Evolutionary conservation across 768 basidiomycete species (phyloP), one percentile per base, ranked within the genome.

Genomic region (Auricularia auricula-judae): DNA sequence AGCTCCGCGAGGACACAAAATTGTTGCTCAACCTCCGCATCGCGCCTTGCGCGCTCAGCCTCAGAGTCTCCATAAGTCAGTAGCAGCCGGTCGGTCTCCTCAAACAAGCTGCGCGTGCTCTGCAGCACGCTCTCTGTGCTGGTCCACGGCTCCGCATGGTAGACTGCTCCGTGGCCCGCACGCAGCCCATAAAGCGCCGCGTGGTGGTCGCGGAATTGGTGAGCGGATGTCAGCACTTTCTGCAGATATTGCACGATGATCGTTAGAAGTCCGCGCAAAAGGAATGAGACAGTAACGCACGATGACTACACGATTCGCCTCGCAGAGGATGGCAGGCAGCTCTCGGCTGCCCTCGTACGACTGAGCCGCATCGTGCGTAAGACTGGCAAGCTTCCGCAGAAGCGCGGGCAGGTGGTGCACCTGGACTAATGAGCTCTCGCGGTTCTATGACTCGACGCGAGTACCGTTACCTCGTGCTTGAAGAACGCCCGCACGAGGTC

Each of bases 401-500:
- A 96, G 71, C 18, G 75, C 75, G 2, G 87, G 93, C 2, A 97
- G 76, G 61, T 92, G 83, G 4, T 74, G 76, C 2, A 87, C 80
- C 69, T 84, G 65, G 21, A 62, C 3, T 16, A 51, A 10, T 5
- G 14, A 5, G 47, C 5, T 51, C 47, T 8, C 21, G 47, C 47
- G 14, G 16, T 21, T 18, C 47, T 29, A 29, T 29, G 29, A 29
- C 29, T 29, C 29, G 29, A 29, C 29, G 29, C 5, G 21, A 21
- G 16, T 18, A 51, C 11, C 5, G 8, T 51, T 10, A 78, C 76
- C 66, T 77, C 81, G 34, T 81, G 77, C 53, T 89, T 82, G 82
- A 98, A 95, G 78, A 97, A 97, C 2, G 86, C 80, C 43, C 95
- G 82, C 67, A 93, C 82, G 21, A 86, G 75, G 70, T 97, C 94